Conservation (phyloP, 192 early-diverging fungal genomes). For the Umbelopsis sp. region DNA sequence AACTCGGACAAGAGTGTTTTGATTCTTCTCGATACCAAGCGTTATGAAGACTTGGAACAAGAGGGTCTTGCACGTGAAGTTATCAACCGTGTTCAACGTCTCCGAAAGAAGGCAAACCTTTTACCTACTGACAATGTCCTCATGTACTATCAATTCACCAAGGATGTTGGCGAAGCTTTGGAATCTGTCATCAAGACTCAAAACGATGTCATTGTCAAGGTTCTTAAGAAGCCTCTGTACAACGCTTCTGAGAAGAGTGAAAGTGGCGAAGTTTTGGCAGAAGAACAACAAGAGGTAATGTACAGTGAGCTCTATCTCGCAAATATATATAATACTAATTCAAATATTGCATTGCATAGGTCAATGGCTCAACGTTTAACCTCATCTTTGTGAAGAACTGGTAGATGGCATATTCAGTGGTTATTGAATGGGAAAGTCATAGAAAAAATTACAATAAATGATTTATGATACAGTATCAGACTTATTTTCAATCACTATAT, state of each 20-base stretch:
- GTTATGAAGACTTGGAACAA: conserved; percentile 81
- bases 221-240: conserved; percentile 72
- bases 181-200: conserved; percentile 73
- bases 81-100: conserved; percentile 94
- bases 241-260: conserved; percentile 38
- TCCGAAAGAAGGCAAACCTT: conserved; percentile 94
- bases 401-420: not conserved
- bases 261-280: conserved; percentile 64
- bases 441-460: conserved; percentile 5
- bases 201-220: conserved; percentile 69
- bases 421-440: not conserved
- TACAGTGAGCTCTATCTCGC: not conserved
- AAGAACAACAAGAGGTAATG: conserved; percentile 83
- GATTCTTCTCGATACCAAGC: conserved; percentile 83
- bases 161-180: conserved; percentile 71
- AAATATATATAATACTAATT: not conserved
- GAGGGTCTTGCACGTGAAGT: conserved; percentile 95
- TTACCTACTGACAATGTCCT: conserved; percentile 85
- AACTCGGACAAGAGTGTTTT: conserved; percentile 81
- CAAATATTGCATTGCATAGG: conserved; percentile 9
- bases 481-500: not conserved
- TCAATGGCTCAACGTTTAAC: conserved; percentile 77
- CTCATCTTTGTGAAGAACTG: conserved; percentile 65
- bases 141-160: conserved; percentile 79
- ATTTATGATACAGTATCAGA: not conserved